These are phyloP conservation scores for Fistulinella prunicolor DNA, from an alignment of 768 basidiomycete genomes.

Conservation along the genomic window DNA sequence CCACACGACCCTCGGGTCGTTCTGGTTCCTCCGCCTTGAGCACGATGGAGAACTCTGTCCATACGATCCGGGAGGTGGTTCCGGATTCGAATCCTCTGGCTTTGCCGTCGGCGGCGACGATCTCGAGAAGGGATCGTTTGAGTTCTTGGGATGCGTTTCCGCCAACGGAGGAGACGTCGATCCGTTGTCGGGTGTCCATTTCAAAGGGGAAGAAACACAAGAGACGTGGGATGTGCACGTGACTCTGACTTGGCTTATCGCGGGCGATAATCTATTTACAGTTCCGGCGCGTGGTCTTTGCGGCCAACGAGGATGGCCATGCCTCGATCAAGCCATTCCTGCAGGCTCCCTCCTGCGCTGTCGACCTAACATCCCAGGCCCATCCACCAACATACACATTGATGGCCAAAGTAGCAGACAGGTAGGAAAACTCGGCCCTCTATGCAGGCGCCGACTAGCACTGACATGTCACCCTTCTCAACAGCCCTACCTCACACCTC, in stretches of 20 bases:
- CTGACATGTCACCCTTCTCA: no score
- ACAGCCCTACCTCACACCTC: slow-evolving; percentile 6
- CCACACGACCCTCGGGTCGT: slow-evolving; percentile 44
- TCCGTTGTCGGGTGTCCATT: slow-evolving; percentile 14
- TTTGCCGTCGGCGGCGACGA: slow-evolving; percentile 7
- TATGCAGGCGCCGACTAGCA: no score
- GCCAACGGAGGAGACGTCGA: slow-evolving; percentile 20
- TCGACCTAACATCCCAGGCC: not conserved
- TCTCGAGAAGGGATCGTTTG: slow-evolving; percentile 26
- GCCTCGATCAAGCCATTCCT: not conserved
- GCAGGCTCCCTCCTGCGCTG: no score
- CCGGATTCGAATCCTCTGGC: slow-evolving; percentile 23
- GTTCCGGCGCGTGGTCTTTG: no score
- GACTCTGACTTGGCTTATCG: no score
- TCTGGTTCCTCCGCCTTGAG: slow-evolving; percentile 44
- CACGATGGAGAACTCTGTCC: slow-evolving; percentile 42
- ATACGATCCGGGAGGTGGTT: slow-evolving; percentile 24
- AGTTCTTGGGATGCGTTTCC: slow-evolving; percentile 29
- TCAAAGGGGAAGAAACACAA: no score
- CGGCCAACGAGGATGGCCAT: not conserved
- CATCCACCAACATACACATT: not conserved
- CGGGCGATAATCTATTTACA: no score
- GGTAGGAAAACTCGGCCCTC: no score
- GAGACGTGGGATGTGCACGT: not conserved
- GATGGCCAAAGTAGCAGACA: not conserved